A percentile compares a stretch with the other conserved stretches of the same genome.
Evolutionary conservation across 192 early-diverging fungal genomes (phyloP).

Genomic region (Backusella australiensis): DNA sequence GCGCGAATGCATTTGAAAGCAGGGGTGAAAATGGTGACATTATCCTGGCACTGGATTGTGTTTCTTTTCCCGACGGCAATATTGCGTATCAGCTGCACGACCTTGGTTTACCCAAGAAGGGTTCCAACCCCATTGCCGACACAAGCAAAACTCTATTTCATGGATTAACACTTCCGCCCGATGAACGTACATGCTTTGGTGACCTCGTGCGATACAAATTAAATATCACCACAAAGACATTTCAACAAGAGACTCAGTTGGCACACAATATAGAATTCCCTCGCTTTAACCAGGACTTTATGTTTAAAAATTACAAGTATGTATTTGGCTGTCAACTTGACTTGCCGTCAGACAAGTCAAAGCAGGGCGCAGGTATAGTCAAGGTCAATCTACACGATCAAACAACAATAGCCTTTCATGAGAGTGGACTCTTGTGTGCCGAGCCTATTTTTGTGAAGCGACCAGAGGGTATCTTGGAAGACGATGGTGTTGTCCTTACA

Average conservation of each 20-base stretch:
- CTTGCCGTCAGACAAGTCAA: not conserved
- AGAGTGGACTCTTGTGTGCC: constrained; percentile 5
- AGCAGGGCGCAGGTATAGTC: not conserved
- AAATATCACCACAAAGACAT: not conserved
- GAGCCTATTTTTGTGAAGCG: constrained; percentile 57
- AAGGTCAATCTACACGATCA: not conserved
- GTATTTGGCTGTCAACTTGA: constrained; percentile 1
- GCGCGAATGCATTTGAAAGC: constrained; percentile 7
- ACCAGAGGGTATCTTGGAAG: constrained; percentile 46
- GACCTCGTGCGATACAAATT: not conserved
- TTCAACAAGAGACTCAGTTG: not conserved
- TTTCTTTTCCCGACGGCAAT: constrained; percentile 2
- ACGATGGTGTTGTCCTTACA: constrained; percentile 55
- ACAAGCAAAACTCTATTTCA: not conserved
- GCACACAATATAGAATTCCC: not conserved
- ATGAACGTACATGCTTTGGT: constrained; percentile 1
- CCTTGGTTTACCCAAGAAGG: not conserved
- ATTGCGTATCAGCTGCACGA: constrained; percentile 1
- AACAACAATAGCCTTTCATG: not conserved
- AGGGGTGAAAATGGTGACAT: not conserved
- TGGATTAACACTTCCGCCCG: not conserved
- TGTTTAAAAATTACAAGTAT: not conserved
- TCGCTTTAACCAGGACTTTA: not conserved
- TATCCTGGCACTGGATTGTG: not conserved
- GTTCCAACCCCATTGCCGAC: not conserved